phyloP scores from a whole-genome alignment of 176 grass and related monocot genomes.

The Melocanna baccifera region DNA sequence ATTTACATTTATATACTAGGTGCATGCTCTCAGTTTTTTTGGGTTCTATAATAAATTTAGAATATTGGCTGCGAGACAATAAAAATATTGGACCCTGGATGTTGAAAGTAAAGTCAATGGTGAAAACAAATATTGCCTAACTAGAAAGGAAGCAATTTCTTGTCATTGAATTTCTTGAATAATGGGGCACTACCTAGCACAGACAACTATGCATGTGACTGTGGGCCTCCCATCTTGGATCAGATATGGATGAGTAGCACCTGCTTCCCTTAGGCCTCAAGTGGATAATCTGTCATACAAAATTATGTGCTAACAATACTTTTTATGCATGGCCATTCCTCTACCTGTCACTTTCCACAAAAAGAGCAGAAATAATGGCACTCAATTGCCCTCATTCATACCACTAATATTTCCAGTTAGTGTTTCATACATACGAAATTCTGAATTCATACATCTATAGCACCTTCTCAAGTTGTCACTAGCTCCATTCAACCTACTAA shows the following conservation, averaged over 20 bases:
- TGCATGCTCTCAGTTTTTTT: background rate
- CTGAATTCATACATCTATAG: background rate
- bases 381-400: background rate
- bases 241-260: constrained; percentile 1
- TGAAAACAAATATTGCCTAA: background rate
- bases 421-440: background rate
- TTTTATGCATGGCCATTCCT: background rate
- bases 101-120: background rate
- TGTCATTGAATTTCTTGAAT: constrained; percentile 10
- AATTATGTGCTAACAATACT: background rate
- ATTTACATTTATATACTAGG: background rate
- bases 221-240: background rate
- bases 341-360: background rate
- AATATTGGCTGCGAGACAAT: background rate
- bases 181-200: constrained; percentile 15
- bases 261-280: background rate
- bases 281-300: background rate
- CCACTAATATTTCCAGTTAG: background rate
- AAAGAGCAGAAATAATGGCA: background rate
- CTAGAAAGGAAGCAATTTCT: background rate
- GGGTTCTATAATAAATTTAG: background rate
- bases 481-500: background rate
- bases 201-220: background rate
- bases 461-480: background rate
- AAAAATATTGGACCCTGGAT: background rate